A percentile compares a stretch with the other conserved stretches of the same genome.
Conservation (phyloP, 192 early-diverging fungal species). For the Entrophospora sp. region DNA sequence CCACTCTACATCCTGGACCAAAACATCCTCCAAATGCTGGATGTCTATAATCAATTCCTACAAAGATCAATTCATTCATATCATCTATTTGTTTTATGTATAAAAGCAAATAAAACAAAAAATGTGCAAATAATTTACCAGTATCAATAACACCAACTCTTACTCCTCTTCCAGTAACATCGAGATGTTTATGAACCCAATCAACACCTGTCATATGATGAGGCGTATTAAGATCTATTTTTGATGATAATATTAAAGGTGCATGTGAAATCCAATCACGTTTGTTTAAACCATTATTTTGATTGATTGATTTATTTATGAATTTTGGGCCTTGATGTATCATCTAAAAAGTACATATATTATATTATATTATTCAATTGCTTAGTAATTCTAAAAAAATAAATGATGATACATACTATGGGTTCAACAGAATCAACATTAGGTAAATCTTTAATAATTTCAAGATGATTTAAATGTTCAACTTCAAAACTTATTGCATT, state of each 20-base stretch:
- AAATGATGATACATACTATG: not conserved
- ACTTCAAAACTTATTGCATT: not conserved
- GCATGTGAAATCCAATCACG: not conserved
- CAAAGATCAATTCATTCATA: not conserved
- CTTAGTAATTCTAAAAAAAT: not conserved
- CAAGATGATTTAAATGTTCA: not conserved
- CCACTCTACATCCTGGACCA: conserved; percentile 42
- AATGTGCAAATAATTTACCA: conserved; percentile 60
- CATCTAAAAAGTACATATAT: not conserved
- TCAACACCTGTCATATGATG: conserved; percentile 47
- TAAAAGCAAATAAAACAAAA: conserved; percentile 15
- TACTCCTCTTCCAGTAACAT: conserved; percentile 51
- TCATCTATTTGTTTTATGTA: not conserved
- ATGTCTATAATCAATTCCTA: conserved; percentile 48
- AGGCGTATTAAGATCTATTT: conserved; percentile 8
- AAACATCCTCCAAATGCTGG: conserved; percentile 52
- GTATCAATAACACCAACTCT: conserved; percentile 61
- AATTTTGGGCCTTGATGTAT: not conserved
- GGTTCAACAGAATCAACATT: not conserved
- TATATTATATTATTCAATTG: not conserved
- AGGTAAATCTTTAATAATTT: not conserved
- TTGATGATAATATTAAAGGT: not conserved
- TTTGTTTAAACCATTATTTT: not conserved
- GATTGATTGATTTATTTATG: not conserved
- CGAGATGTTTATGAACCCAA: conserved; percentile 35